Evolutionary conservation across 805 yeast species (phyloP), one percentile per base, ranked within the genome.

Genomic region (Ogataea paraovalis): DNA sequence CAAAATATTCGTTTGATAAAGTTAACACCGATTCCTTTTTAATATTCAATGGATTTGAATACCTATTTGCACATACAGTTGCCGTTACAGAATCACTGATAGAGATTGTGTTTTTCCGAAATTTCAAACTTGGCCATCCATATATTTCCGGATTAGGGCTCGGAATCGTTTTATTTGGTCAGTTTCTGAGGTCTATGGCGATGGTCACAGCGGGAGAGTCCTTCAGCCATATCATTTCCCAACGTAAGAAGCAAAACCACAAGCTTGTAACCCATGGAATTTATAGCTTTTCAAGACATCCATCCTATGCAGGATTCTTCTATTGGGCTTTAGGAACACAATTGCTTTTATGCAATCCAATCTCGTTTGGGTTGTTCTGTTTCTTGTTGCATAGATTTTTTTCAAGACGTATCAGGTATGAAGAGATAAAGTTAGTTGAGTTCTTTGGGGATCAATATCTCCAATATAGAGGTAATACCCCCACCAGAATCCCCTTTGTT

Each of bases 311-410:
- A 37, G 99, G 97, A 0, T 94, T 86, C 64, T 91, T 82, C 60
- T 82, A 89, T 79, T 94, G 98, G 97, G 92, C 95, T 13, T 54
- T 91, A 3, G 97, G 97, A 0, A 74, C 89, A 1, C 96, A 92
- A 62, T 21, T 94, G 41, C 53, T 84, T 50, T 65, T 92, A 48
- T 66, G 80, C 40, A 94, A 90, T 66, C 81, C 86, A 6, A 41
- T 88, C 0, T 73, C 89, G 1, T 57, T 78, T 2, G 42, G 72
- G 1, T 69, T 74, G 0, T 94, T 90, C 50, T 57, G 73, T 0
- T 53, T 66, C n/a, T 76, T 81, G 3, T 69, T 94, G 19, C 81
- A 82, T 77, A 58, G 64, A 30, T 94, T 94, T 60, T 94, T 94
- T 70, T 65, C 65, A 7, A 61, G 66, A 10, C 73, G 99, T 48